Conservation (phyloP, 805 yeast species). For the Yarrowia sp. region DNA sequence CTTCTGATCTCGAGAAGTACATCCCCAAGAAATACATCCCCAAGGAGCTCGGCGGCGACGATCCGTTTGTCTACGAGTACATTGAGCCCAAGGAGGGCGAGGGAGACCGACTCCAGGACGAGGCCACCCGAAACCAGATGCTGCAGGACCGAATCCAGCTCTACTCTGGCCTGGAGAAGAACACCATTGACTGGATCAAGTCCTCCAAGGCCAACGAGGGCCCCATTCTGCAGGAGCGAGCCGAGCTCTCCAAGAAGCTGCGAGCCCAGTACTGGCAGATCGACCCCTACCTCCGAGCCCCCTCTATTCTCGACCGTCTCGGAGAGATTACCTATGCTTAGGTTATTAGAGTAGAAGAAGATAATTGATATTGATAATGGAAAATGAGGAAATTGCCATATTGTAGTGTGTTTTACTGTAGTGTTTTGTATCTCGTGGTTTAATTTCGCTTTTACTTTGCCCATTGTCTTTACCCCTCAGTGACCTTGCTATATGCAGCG, state of each 20-base stretch:
- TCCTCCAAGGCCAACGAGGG: constrained; percentile 51
- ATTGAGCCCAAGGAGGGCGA: constrained; percentile 57
- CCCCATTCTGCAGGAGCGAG: constrained; percentile 47
- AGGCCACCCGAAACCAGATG: constrained; percentile 48
- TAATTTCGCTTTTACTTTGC: too few relatives aligned
- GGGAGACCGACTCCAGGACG: constrained; percentile 49
- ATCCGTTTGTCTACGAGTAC: constrained; percentile 57
- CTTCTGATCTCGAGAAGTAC: constrained; percentile 62
- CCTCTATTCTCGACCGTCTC: constrained; percentile 73
- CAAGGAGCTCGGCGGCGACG: constrained; percentile 70
- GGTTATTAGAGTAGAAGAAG: background rate
- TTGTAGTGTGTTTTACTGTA: too few relatives aligned
- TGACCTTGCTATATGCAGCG: too few relatives aligned
- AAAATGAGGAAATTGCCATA: background rate
- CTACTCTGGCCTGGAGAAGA: constrained; percentile 53
- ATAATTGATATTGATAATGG: background rate
- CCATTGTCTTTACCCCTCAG: too few relatives aligned
- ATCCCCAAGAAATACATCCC: constrained; percentile 64
- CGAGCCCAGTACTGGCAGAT: constrained; percentile 61
- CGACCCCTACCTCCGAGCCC: constrained; percentile 81
- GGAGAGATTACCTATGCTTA: constrained; percentile 51
- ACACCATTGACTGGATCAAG: constrained; percentile 73
- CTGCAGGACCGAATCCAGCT: constrained; percentile 55
- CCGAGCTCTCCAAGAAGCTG: constrained; percentile 50
- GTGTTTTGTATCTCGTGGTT: too few relatives aligned